phyloP scores from a whole-genome alignment of 352 stramenopile species.

The Phytophthora sojae region DNA sequence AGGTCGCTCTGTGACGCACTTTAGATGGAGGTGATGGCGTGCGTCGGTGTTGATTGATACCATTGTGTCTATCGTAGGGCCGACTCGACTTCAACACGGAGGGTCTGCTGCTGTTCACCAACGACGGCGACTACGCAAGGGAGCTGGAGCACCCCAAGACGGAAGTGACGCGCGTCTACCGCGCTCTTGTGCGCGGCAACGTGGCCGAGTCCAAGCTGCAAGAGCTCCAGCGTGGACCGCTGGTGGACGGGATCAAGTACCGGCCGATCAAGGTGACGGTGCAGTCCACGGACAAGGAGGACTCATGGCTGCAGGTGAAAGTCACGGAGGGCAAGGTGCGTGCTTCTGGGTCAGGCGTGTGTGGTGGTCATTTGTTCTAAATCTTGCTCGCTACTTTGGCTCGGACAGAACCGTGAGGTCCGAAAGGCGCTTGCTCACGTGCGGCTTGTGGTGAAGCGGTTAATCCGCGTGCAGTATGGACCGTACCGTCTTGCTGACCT shows the following conservation, averaged over 20 bases:
- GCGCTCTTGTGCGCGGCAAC: constrained; percentile 82
- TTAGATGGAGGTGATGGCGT: neutral
- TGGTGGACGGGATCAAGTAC: constrained; percentile 89
- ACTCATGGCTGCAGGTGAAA: constrained; percentile 91
- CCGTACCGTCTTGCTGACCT: constrained; percentile 89
- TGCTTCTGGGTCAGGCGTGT: neutral
- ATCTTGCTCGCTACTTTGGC: neutral
- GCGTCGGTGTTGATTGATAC: neutral
- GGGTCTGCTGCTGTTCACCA: constrained; percentile 93
- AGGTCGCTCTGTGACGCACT: constrained; percentile 11
- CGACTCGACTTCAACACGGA: constrained; percentile 95
- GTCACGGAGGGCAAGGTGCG: constrained; percentile 88
- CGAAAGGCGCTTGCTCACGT: constrained; percentile 89
- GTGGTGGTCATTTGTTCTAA: neutral
- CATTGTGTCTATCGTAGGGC: constrained; percentile 42
- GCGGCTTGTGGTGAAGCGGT: constrained; percentile 84
- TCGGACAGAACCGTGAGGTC: constrained; percentile 88
- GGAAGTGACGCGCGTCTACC: constrained; percentile 81
- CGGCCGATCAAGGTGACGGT: constrained; percentile 74
- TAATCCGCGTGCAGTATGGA: constrained; percentile 92
- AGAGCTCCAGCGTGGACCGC: constrained; percentile 75
- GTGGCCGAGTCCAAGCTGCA: constrained; percentile 84
- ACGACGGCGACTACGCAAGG: constrained; percentile 91
- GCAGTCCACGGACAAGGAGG: constrained; percentile 86
- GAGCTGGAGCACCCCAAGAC: constrained; percentile 90